Base-by-base conservation (phyloP, 345 rosid genomes). In the Sisymbrium altissimum region DNA sequence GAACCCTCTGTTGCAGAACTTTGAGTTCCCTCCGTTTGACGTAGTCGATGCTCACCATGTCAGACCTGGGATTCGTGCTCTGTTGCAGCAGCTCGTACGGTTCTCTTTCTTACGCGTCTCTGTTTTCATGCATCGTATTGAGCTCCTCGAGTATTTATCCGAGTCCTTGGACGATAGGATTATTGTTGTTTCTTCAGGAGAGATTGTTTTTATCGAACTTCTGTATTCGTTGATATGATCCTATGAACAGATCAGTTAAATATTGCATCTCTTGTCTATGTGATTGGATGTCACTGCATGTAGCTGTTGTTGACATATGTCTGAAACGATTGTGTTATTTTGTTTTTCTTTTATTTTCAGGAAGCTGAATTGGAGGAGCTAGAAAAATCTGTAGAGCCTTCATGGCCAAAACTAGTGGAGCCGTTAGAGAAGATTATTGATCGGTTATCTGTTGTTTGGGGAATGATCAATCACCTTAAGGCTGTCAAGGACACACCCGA, bases 381-480 rank as follows among this genome's bases (percentile, higher is more conserved):
- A 72, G 96, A 91, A 79, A 87, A 76, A 45, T 76, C 81, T 0
- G 87, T 88, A 63, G 92, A 89, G 76, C 96, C 97, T 0, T 76
- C 96, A 2, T 94, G 98, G 98, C 83, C 89, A 44, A 91, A 89
- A 71, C 79, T 94, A 74, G 95, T 88, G 80, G 97, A 89, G 81
- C 97, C 97, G n/a, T 58, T 91, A 78, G 97, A 89, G 91, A 94
- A 81, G 87, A 85, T 91, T 71, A 49, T 82, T 17, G 98, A 89
- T 80, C 79, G 71, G 4, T 75, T 89, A 80, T 9, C 78, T 58
- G 87, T 94, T 30, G 88, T 86, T 71, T 94, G 95, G 98, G 92
- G 89, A 45, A 80, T 87, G 41, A 81, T 91, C 64, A 82, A 84
- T 81, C 97, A 91, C 79, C 93, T 94, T 41, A 94, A 91, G 82